Conservation (phyloP, 768 basidiomycete species). For the Sutorius australiensis region DNA sequence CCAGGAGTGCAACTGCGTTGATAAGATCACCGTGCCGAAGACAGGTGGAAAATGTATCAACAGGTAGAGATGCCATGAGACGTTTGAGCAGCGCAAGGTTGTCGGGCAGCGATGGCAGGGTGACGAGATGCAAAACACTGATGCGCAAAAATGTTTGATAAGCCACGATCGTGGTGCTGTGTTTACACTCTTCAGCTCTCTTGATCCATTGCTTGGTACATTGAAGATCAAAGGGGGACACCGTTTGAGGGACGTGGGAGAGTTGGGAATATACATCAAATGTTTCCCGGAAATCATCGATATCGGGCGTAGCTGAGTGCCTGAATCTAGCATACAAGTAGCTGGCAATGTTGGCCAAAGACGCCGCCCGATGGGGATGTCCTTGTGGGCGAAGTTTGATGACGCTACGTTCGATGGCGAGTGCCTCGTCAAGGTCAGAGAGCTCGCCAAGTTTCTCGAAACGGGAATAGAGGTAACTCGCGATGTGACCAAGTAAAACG, state of each 20-base stretch:
- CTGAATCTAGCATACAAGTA: neutral
- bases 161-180: constrained; percentile 6
- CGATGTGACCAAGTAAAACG: too few relatives aligned
- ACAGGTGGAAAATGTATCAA: constrained; percentile 11
- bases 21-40: constrained; percentile 9
- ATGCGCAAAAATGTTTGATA: constrained; percentile 11
- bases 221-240: neutral
- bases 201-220: neutral
- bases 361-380: neutral
- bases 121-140: neutral
- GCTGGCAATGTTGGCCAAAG: neutral
- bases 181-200: constrained; percentile 4
- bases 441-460: too few relatives aligned
- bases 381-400: too few relatives aligned
- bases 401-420: too few relatives aligned
- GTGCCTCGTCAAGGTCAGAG: too few relatives aligned
- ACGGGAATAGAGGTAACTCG: too few relatives aligned
- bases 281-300: neutral
- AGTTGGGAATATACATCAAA: constrained; percentile 2
- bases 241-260: neutral
- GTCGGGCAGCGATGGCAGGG: constrained; percentile 1
- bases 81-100: constrained; percentile 1
- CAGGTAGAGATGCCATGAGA: neutral
- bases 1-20: constrained; percentile 25
- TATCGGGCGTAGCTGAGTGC: neutral